Evolutionary conservation across 202 grass and related monocot genomes (phyloP).

Genomic region (Eragrostis tef): DNA sequence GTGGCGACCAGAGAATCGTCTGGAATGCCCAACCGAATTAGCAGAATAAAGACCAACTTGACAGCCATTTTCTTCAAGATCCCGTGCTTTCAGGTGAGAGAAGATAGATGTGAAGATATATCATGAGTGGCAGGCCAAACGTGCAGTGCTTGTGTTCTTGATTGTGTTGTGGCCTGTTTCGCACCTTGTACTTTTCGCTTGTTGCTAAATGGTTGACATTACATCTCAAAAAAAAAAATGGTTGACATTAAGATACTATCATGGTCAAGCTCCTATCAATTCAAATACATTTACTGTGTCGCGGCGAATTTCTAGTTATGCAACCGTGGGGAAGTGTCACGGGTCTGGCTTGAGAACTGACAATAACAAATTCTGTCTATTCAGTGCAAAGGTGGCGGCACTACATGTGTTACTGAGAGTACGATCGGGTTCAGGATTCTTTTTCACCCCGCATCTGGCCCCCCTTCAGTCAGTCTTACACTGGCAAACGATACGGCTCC

Average conservation of each 20-base stretch:
- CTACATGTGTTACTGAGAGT: neutral
- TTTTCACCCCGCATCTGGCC: neutral
- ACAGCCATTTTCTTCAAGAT: conserved; percentile 40
- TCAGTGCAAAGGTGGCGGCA: too few species aligned
- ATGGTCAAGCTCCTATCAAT: too few species aligned
- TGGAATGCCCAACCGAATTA: conserved; percentile 51
- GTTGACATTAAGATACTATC: too few species aligned
- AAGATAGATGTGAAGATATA: conserved; percentile 12
- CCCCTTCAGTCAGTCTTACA: neutral
- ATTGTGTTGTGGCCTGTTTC: too few species aligned
- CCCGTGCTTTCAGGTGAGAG: conserved; percentile 3
- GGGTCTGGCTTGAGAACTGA: neutral
- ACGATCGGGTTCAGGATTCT: neutral
- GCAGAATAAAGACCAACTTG: conserved; percentile 45
- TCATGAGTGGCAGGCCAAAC: too few species aligned
- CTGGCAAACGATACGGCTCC: neutral
- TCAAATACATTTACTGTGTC: neutral
- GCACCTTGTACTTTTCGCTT: neutral
- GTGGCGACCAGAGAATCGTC: conserved; percentile 53
- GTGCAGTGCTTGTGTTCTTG: too few species aligned
- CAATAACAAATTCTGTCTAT: too few species aligned
- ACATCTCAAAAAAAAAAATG: too few species aligned
- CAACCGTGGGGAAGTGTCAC: neutral
- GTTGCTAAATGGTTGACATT: conserved; percentile 11
- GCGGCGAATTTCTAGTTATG: neutral